Percentiles rank a stretch among this genome's conserved stretches.
These are phyloP conservation scores for Ceratocystiopsis sp. DNA, from an alignment of 2,329 filamentous ascomycete genomes.

Conservation along the genomic window DNA sequence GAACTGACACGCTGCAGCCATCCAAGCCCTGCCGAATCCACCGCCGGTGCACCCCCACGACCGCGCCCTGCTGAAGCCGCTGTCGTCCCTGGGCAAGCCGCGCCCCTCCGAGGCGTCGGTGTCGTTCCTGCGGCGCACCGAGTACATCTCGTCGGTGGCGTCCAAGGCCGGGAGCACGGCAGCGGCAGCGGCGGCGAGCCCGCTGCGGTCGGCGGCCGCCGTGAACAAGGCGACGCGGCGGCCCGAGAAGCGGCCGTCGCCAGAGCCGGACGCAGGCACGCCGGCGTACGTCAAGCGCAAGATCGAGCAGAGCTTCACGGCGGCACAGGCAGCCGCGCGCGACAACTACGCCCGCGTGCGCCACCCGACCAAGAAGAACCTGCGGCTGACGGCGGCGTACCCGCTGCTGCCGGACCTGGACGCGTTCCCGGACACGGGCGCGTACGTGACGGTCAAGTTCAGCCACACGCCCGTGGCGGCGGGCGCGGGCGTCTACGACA, in stretches of 20 bases:
- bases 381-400: conserved; percentile 41
- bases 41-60: conserved; percentile 69
- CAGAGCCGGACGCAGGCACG: conserved; percentile 33
- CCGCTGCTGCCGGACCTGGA: conserved; percentile 49
- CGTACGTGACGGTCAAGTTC: conserved; percentile 55
- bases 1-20: conserved; percentile 34
- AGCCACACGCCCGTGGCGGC: conserved; percentile 44
- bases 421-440: conserved; percentile 52
- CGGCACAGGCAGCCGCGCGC: conserved; percentile 35
- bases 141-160: conserved; percentile 64
- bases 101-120: conserved; percentile 61
- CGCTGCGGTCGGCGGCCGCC: conserved; percentile 1
- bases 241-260: conserved; percentile 21
- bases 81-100: conserved; percentile 72
- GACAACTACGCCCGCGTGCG: conserved; percentile 37
- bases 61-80: conserved; percentile 63
- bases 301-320: conserved; percentile 45
- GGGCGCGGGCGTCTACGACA: conserved; percentile 35
- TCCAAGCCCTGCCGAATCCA: conserved; percentile 58
- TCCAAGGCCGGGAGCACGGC: conserved; percentile 22
- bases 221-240: conserved; percentile 16
- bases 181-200: neutral
- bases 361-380: conserved; percentile 40
- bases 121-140: conserved; percentile 87
- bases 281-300: conserved; percentile 50